Base-by-base conservation (phyloP, 2,329 filamentous ascomycete genomes). In the Rhexocercosporidium sp. region DNA sequence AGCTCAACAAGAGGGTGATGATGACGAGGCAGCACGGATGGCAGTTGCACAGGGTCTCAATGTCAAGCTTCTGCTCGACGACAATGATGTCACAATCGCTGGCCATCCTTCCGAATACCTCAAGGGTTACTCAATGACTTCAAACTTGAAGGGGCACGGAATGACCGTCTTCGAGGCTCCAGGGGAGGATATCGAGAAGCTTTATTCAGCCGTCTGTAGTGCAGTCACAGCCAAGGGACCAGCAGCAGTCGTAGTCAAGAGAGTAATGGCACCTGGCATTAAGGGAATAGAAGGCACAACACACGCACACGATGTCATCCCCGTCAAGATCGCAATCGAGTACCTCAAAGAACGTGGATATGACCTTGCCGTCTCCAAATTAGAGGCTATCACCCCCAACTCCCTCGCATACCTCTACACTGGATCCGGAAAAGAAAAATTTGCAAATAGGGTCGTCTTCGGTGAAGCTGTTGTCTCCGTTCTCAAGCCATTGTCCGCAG, bases 31-130 rank as follows among this genome's bases (percentile, higher is more conserved):
- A 9, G 79, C 79, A 1, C 75, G 79, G 1, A 72, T 80, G 66
- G 78, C 79, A 1, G 78, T 80, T 2, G 78, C 77, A 18, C 72
- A 75, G 18, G 74, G 76, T 41, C 71, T 80, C 34, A 80, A 79
- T 16, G 74, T 80, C 47, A 80, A 80, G 73, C 59, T 80, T 14
- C 75, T 80, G 62, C 69, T 80, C 57, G 79, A 80, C 60, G 79
- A 80, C 70, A 80, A 80, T 67, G 78, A 80, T 68, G 79, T 80
- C 31, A 80, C 79, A 0, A 80, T 80, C 66, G 78, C 79, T 2
- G 79, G 78, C 9, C 78, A 80, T 53, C 79, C 79, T 4, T 80
- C 78, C 0, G 67, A 79, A 53, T 80, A 80, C 61, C 73, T 80
- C 6, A 77, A 78, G 69, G 79, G 79, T 7, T 80, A 77, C 47